These are phyloP conservation scores for Funneliformis mosseae DNA, from an alignment of 192 early-diverging fungal genomes.

Conservation along the genomic window DNA sequence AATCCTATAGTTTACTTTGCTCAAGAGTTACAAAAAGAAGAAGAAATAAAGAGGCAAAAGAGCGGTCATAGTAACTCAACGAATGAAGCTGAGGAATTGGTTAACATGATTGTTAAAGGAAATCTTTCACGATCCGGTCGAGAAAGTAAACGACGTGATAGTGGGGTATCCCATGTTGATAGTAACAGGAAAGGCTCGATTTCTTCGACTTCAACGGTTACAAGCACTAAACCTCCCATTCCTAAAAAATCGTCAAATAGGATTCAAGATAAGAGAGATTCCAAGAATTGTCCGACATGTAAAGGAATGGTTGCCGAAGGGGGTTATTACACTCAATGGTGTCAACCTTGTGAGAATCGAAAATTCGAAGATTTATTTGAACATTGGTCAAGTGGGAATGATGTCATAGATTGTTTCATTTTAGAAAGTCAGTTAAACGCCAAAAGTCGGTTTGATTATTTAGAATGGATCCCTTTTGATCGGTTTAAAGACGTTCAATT, in stretches of 20 bases:
- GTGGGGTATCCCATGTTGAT: neutral
- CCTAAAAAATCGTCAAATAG: neutral
- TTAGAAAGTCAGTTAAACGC: constrained; percentile 10
- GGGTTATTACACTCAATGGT: constrained; percentile 22
- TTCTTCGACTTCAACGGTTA: neutral
- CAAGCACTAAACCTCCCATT: neutral
- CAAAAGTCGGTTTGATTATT: constrained; percentile 1
- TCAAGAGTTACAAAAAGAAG: neutral
- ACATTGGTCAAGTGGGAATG: constrained; percentile 22
- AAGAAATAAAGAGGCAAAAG: neutral
- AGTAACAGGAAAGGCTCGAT: neutral
- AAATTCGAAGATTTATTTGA: constrained; percentile 10
- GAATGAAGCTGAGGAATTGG: neutral
- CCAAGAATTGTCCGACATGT: neutral
- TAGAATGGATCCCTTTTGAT: constrained; percentile 30
- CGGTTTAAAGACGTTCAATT: constrained; percentile 18
- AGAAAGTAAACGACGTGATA: neutral
- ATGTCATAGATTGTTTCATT: constrained; percentile 29
- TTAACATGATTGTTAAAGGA: neutral
- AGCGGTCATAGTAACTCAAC: neutral
- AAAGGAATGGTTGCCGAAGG: neutral
- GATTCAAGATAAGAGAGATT: neutral
- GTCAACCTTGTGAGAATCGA: constrained; percentile 14
- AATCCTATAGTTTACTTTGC: neutral
- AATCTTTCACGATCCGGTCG: neutral